phyloP scores from a whole-genome alignment of 208 protist genomes.

The Borovskyia barvae region DNA sequence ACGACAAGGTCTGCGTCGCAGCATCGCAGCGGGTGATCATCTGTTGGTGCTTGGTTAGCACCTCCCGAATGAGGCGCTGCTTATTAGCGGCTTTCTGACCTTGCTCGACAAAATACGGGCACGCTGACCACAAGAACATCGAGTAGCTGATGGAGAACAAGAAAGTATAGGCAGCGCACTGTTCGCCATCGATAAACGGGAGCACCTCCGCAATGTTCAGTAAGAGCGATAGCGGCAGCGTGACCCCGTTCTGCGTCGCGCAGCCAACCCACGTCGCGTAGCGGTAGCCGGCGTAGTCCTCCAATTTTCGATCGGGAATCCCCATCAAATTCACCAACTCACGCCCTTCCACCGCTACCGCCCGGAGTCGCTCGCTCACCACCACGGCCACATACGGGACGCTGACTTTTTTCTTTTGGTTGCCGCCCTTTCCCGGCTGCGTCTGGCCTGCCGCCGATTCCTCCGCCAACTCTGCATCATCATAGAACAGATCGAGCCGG shows the following conservation, averaged over 20 bases:
- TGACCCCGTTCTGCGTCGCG: slow-evolving; percentile 75
- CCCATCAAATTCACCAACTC: slow-evolving; percentile 57
- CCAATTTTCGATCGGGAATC: slow-evolving; percentile 41
- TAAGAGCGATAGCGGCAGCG: slow-evolving; percentile 72
- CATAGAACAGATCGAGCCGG: slow-evolving; percentile 40
- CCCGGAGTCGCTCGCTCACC: slow-evolving; percentile 53
- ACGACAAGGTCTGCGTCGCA: slow-evolving; percentile 54
- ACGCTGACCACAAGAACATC: slow-evolving; percentile 50
- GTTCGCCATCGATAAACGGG: slow-evolving; percentile 46
- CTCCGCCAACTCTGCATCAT: slow-evolving; percentile 13
- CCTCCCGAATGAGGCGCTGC: slow-evolving; percentile 49
- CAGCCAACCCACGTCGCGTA: slow-evolving; percentile 56
- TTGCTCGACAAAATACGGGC: slow-evolving; percentile 49
- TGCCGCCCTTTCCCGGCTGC: neutral
- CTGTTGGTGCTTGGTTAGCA: slow-evolving; percentile 48
- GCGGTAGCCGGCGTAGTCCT: slow-evolving; percentile 58
- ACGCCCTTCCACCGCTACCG: slow-evolving; percentile 36
- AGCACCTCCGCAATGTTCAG: slow-evolving; percentile 55
- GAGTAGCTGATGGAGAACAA: slow-evolving; percentile 61
- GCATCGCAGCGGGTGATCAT: slow-evolving; percentile 42
- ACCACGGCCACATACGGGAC: slow-evolving; percentile 55
- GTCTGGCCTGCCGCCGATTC: neutral
- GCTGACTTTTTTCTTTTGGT: slow-evolving; percentile 25
- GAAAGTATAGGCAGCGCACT: slow-evolving; percentile 73
- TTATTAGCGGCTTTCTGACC: slow-evolving; percentile 52